Conservation (phyloP, 768 basidiomycete genomes). For the Porphyrellus cyaneotinctus region DNA sequence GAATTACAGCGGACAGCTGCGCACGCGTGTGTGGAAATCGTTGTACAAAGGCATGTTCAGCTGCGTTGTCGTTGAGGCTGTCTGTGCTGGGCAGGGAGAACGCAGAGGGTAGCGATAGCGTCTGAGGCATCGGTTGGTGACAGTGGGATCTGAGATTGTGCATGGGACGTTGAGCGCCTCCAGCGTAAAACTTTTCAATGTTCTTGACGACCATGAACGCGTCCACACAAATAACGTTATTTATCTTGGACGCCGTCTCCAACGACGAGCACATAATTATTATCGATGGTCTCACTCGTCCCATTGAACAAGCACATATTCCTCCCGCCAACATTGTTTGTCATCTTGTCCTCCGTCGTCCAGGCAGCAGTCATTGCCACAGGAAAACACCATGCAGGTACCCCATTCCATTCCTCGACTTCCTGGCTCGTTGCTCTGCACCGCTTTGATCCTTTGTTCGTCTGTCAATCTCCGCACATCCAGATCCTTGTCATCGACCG, state of each 20-base stretch:
- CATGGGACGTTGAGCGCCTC: constrained; percentile 24
- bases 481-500: constrained; percentile 15
- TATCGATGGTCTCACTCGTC: constrained; percentile 43
- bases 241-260: neutral
- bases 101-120: constrained; percentile 21
- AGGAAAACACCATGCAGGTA: constrained; percentile 85
- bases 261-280: neutral
- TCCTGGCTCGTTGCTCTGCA: constrained; percentile 45
- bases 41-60: constrained; percentile 22
- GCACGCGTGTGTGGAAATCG: constrained; percentile 82
- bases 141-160: constrained; percentile 15
- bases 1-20: constrained; percentile 68
- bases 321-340: constrained; percentile 62
- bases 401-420: constrained; percentile 91
- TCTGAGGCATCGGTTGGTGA: constrained; percentile 24
- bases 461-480: constrained; percentile 46
- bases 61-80: constrained; percentile 16
- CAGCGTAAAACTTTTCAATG: constrained; percentile 13
- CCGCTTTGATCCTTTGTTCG: constrained; percentile 61
- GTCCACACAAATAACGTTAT: constrained; percentile 26
- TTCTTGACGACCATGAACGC: constrained; percentile 7
- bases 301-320: constrained; percentile 72
- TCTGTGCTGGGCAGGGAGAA: constrained; percentile 9
- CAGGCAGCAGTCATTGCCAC: constrained; percentile 71
- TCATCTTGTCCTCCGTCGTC: constrained; percentile 39